These are phyloP conservation scores for Falciphora oryzae DNA, from an alignment of 2,329 filamentous ascomycete genomes.

Conservation along the genomic window DNA sequence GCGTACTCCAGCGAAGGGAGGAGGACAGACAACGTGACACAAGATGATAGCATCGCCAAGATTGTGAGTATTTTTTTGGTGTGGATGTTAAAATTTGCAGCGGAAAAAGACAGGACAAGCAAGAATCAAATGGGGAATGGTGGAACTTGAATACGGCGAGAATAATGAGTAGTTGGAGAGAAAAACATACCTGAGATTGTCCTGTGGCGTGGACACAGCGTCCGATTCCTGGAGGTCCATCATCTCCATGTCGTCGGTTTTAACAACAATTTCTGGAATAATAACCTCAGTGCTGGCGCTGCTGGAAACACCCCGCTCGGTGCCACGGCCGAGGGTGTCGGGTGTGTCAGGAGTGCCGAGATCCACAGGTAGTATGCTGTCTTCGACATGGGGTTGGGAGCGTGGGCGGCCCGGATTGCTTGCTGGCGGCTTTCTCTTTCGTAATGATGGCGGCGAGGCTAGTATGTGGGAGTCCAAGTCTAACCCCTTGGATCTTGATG, in stretches of 20 bases:
- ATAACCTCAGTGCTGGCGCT: constrained; percentile 24
- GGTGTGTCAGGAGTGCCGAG: not conserved
- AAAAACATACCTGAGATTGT: constrained; percentile 5
- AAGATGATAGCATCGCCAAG: not conserved
- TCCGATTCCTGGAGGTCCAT: constrained; percentile 24
- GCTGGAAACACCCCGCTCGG: not conserved
- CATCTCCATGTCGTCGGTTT: constrained; percentile 35
- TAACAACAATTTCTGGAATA: constrained; percentile 38
- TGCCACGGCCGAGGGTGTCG: not conserved
- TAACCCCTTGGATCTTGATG: not conserved
- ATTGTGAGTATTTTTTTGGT: not conserved
- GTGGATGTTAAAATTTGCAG: not conserved
- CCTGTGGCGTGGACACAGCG: not conserved
- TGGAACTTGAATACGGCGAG: not conserved
- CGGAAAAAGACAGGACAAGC: not conserved
- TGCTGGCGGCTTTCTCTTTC: not conserved
- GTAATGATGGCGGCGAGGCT: not conserved
- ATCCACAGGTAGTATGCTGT: not conserved
- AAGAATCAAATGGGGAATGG: not conserved
- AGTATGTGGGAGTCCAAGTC: not conserved
- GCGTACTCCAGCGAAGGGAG: not conserved
- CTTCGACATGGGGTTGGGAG: not conserved
- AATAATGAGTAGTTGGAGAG: not conserved
- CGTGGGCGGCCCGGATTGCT: not conserved
- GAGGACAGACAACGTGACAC: too few species aligned